Conservation (phyloP, 495 filamentous ascomycete species). For the Staphylotrichum longicolle region DNA sequence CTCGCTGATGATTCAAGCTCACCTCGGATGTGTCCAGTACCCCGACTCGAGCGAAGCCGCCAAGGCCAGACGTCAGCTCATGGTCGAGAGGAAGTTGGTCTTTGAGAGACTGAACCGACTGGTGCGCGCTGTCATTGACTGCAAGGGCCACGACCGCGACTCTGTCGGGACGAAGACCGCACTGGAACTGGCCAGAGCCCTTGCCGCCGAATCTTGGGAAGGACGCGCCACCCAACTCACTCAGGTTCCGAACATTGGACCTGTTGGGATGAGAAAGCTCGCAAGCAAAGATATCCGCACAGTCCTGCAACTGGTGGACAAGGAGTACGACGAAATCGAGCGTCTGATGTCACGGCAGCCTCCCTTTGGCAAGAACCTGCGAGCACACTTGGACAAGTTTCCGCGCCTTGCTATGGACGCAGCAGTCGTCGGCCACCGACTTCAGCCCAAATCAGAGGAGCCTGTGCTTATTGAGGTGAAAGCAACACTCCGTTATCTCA, state of each 20-base stretch:
- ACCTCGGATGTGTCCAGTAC: conserved; percentile 73
- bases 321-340: conserved; percentile 71
- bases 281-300: conserved; percentile 66
- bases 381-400: conserved; percentile 64
- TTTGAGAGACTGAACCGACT: conserved; percentile 74
- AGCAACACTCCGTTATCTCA: conserved; percentile 69
- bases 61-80: conserved; percentile 60
- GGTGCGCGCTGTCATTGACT: conserved; percentile 83
- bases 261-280: conserved; percentile 74
- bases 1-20: conserved; percentile 79
- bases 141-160: conserved; percentile 66
- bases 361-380: conserved; percentile 73
- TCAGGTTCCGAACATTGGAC: conserved; percentile 80
- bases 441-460: conserved; percentile 20
- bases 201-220: conserved; percentile 84
- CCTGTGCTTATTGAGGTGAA: conserved; percentile 60
- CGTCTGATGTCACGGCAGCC: conserved; percentile 73
- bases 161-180: conserved; percentile 64
- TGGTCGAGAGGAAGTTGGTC: conserved; percentile 66
- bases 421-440: conserved; percentile 30
- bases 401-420: conserved; percentile 64
- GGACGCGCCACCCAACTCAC: conserved; percentile 79
- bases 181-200: conserved; percentile 73
- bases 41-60: conserved; percentile 60
- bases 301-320: conserved; percentile 66